Conservation (phyloP, 2,329 filamentous ascomycete genomes). For the Microdochium paspali region DNA sequence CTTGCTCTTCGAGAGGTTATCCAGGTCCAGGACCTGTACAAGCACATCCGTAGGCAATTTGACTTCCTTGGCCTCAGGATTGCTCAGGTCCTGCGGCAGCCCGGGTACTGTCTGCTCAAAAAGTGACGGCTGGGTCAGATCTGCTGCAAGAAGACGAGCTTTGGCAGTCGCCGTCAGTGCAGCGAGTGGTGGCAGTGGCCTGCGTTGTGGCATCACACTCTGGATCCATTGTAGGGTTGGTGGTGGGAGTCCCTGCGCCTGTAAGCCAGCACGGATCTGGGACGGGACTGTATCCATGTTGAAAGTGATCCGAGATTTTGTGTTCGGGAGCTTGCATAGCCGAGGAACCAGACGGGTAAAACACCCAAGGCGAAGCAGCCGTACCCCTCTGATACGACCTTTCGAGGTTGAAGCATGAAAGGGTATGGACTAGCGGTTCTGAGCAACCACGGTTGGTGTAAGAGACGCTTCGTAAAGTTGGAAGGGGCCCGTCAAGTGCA, state of each 20-base stretch:
- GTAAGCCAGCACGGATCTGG: conserved; percentile 43
- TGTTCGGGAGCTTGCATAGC: too few species aligned
- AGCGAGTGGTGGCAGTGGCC: conserved; percentile 50
- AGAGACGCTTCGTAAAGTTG: too few species aligned
- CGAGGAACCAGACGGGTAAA: too few species aligned
- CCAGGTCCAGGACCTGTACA: conserved; percentile 78
- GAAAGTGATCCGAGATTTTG: too few species aligned
- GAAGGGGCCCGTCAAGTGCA: too few species aligned
- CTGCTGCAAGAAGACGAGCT: conserved; percentile 68
- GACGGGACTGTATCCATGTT: conserved; percentile 21
- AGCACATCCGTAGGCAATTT: conserved; percentile 52
- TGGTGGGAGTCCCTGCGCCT: conserved; percentile 43
- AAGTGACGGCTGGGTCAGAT: conserved; percentile 56
- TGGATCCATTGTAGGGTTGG: conserved; percentile 52
- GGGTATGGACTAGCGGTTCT: too few species aligned
- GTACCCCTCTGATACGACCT: too few species aligned
- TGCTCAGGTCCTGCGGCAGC: conserved; percentile 46
- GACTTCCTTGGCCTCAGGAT: conserved; percentile 43
- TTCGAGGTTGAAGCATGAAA: too few species aligned
- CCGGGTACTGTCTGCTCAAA: conserved; percentile 30
- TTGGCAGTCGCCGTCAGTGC: conserved; percentile 71
- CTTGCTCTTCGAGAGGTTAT: conserved; percentile 69
- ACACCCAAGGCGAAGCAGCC: too few species aligned
- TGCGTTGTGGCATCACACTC: conserved; percentile 47
- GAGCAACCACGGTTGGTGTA: too few species aligned